Base-by-base conservation (phyloP, 257 asterid species). In the Plectranthus barbatus region DNA sequence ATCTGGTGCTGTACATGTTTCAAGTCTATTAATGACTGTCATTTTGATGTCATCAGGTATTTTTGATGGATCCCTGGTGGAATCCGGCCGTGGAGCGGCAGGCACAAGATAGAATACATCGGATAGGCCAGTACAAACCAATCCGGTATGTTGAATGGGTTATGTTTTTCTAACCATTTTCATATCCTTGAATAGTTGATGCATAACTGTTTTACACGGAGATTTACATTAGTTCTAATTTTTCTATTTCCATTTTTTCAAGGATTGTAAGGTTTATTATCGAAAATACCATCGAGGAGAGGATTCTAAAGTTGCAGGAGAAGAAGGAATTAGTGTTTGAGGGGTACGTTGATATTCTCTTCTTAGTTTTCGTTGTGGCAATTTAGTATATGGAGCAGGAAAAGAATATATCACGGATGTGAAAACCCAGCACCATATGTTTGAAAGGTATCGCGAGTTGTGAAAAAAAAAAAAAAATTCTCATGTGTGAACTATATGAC, bases 1-100 rank as follows among this genome's bases (percentile, higher is more conserved):
- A 40, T 37, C 31, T 18, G 15, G 21, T 60, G 64, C 18, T 15
- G 4, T 10, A 37, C 6, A 9, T 9, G 7, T 31, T 40, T 71
- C 5, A 11, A 34, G 21, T 62, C 33, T 23, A 48, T 62, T 12
- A 41, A 42, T 67, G 41, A 48, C 76, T 58, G n/a, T 37, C 66
- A 64, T 7, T 60, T 75, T 60, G 33, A 53, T 34, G 54, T 57
- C n/a, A 31, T 29, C 75, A 91, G 98, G 97, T 92, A 52, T 92
- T 92, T 80, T 75, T 88, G 86, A 92, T 92, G 98, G 97, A 92
- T 78, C 97, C 97, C 24, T 92, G 96, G 96, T 91, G 98, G 98
- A 91, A 91, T 80, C 98, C 98, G 51, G 96, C 98, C 21, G 96
- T 84, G 60, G 98, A 92, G 73, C 79, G 84, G 65, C 98, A 92